Base-by-base conservation (phyloP, 208 protist species). In the Porcisia hertigi region DNA sequence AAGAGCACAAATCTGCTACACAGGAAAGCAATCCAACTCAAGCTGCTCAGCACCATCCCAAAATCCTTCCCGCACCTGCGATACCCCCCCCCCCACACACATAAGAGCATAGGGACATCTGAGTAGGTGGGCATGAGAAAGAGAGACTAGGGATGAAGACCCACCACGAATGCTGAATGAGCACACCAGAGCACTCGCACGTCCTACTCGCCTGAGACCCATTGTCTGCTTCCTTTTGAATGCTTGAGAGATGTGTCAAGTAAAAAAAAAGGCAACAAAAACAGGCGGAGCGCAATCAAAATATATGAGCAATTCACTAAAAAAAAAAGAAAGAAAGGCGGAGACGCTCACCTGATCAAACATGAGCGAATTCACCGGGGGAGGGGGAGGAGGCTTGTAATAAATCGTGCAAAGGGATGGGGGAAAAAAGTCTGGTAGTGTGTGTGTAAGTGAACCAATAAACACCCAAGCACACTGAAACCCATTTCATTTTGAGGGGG, bases 241-340 rank as follows among this genome's bases (percentile, higher is more conserved):
- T 1, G 59, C 59, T 43, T 9, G n/a, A 23, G 16, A 65, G 34
- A 65, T 39, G 59, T 65, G 59, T 4, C 14, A 7, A 43, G 20
- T 8, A 39, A 77, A 45, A 18, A 18, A 25, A 23, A 67, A 4
- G 12, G 43, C 18, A 67, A 52, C 57, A 23, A 63, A 43, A 69
- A 71, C 58, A 69, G 76, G 55, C 52, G 52, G 43, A 16, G 2
- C 36, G 12, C n/a, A 36, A 45, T 49, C 63, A 3, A 62, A 62
- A 18, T 18, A 30, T 62, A 6, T 36, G 16, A 11, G 12, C 18
- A 7, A 43, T 41, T 59, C 0, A 36, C 14, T 5, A 9, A 52
- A 52, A 20, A 18, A 45, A n/a, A 39, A 53, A 1, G 49, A 69
- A 23, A 75, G 20, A 63, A 58, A 64, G 66, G 52, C 65, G 77